Base-by-base conservation (phyloP, 345 rosid species). In the Boechera stricta region DNA sequence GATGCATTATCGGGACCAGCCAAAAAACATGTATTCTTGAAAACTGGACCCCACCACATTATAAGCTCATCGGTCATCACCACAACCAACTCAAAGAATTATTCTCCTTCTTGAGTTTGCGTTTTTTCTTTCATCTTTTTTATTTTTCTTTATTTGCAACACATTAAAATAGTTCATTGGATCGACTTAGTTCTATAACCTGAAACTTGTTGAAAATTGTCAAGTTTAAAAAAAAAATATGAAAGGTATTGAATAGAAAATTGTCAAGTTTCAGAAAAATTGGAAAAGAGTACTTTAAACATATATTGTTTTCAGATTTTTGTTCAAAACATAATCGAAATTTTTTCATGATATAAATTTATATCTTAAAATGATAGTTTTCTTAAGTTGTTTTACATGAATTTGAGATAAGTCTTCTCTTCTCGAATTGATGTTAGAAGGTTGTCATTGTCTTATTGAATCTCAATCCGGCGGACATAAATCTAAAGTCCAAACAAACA, bases 31-130 rank as follows among this genome's bases (percentile, higher is more conserved):
- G 71, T 56, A 45, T 45, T 21, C 26, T 66, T 36, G 10, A 26
- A 47, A 24, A 11, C 39, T 35, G 28, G 78, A 74, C 59, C 72
- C 76, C 60, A 75, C 53, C 67, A 67, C 73, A 75, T 16, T 24
- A 21, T 15, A 54, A 64, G 44, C 39, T 62, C 76, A 62, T 16
- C 69, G 16, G 68, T 39, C 63, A 63, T 53, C 55, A 53, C 45
- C 71, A 41, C 71, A 64, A 64, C 77, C 4, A 73, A 73, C 70
- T 32, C 44, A 64, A 52, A 39, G 10, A 69, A 55, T 54, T 52
- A 13, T 67, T 35, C 56, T 44, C 32, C 33, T 9, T 53, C 64
- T 56, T 41, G 31, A 29, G 42, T 55, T 29, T 41, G 38, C 11
- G 41, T 41, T n/a, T 55, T 28, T 38, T 67, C 31, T 51, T 21